Evolutionary conservation across 805 yeast species (phyloP), one percentile per base, ranked within the genome.

Genomic region (Saccharomyces paradoxus): DNA sequence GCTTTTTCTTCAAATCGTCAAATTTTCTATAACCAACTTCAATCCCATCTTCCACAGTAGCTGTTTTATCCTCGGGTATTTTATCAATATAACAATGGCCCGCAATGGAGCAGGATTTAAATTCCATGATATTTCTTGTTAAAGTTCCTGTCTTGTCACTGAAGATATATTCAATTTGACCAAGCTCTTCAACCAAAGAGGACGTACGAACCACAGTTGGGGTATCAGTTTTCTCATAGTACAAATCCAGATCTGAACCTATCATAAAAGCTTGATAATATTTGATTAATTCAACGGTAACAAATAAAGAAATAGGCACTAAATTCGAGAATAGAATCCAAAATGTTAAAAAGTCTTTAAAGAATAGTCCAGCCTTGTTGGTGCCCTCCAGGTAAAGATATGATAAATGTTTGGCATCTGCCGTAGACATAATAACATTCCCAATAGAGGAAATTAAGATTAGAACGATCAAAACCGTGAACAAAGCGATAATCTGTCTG

Each of bases 71-170:
- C 65, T 94, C 99, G 0, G 99, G 98, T 31, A 94, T 86, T 46
- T 83, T 88, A 52, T 80, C 87, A 41, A 89, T 87, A 68, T 91
- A 94, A 65, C 96, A 87, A 53, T 81, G 81, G 0, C 98, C 99
- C 2, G 90, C 97, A 66, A 94, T 89, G 0, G 97, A 81, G 63
- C 97, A 90, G 8, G 94, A 83, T 68, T 88, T 90, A 73, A 89
- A 94, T 71, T 90, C 98, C 99, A 94, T 94, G 53, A 94, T 86
- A 66, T 94, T 94, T 71, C 97, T 75, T 0, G 99, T 94, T 56
- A 94, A 76, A 0, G 99, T 94, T 30, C 99, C 99, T 0, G 99
- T 94, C 68, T 94, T 94, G 71, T 94, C 99, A 69, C 96, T 88
- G 73, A 94, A 94, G 24, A 94, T 87, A 66, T 90, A 91, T 67